Evolutionary conservation across 2,329 filamentous ascomycete species (phyloP), one percentile per base, ranked within the genome.

Genomic region (Pseudogymnoascus sp.): DNA sequence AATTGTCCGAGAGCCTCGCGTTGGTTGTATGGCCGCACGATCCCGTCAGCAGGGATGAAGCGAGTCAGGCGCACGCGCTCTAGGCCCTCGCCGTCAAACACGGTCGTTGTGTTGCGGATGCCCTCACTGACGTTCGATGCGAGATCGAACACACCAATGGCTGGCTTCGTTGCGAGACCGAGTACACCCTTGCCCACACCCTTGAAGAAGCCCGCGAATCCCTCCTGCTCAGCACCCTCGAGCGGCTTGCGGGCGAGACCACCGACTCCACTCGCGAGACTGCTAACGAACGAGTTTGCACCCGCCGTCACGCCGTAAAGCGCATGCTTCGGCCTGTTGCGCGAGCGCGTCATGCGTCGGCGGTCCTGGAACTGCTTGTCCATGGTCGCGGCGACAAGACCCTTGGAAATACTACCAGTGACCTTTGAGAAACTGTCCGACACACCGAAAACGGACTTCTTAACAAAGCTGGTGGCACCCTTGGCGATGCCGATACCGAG

Each of bases 291-390:
- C 14, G 92, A 95, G 75, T 96, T 97, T 22, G 94, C 94, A 16
- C 94, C 94, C 2, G 92, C 90, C 1, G 93, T 95, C 58, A 99
- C 93, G 59, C 95, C 94, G 70, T 97, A 99, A 2, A 99, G 80
- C 4, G 94, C 95, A 72, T 99, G 94, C 78, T 99, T 99, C 2
- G 94, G 95, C 63, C 93, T 82, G 74, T 99, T 99, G 54, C 95
- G 85, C 28, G 91, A 90, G 63, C 91, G 86, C 2, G 92, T 92
- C 80, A 97, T 99, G 62, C 95, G 89, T 60, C 94, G 87, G 63
- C 93, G 87, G 73, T 97, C 92, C 73, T 99, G 95, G 77, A 97
- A 99, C 72, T 99, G 93, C 74, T 99, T 97, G 78, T 99, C 94
- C 66, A 99, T 83, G 4, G 93, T 97, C 16, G 94, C 94, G 34